Conservation (phyloP, 2,329 filamentous ascomycete genomes). For the Stemphylium vesicarium region DNA sequence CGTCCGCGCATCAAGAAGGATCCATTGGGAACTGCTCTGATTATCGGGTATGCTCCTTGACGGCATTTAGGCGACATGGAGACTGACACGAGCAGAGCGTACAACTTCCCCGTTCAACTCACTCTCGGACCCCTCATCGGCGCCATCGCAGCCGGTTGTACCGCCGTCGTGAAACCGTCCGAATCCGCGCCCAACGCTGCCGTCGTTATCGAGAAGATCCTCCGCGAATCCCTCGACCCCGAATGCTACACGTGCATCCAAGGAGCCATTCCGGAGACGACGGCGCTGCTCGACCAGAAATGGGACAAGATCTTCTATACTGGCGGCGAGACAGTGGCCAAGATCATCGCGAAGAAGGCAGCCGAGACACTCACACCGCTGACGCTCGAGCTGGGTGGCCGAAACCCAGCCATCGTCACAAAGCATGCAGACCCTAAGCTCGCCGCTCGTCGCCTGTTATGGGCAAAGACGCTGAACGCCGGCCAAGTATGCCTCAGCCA, state of each 20-base stretch:
- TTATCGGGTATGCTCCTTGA: conserved; percentile 62
- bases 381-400: conserved; percentile 86
- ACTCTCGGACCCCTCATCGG: conserved; percentile 80
- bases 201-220: conserved; percentile 78
- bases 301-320: conserved; percentile 99
- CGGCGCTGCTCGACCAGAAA: conserved; percentile 80
- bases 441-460: conserved; percentile 83
- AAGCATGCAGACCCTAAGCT: conserved; percentile 79
- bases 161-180: conserved; percentile 87
- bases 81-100: conserved; percentile 62
- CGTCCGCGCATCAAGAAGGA: conserved; percentile 83
- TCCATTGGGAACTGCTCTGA: conserved; percentile 79
- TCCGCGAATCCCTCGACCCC: conserved; percentile 77
- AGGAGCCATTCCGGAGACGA: conserved; percentile 80
- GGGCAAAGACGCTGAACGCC: conserved; percentile 85
- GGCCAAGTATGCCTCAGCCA: conserved; percentile 93
- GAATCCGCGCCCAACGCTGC: conserved; percentile 80
- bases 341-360: conserved; percentile 60
- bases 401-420: conserved; percentile 90
- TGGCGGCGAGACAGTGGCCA: conserved; percentile 75
- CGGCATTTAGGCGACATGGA: neutral
- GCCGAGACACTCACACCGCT: conserved; percentile 74
- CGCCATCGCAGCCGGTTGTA: conserved; percentile 91
- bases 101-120: conserved; percentile 91
- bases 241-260: conserved; percentile 80